phyloP scores from a whole-genome alignment of 2,329 filamentous ascomycete species.

The Cladosporium phlei region DNA sequence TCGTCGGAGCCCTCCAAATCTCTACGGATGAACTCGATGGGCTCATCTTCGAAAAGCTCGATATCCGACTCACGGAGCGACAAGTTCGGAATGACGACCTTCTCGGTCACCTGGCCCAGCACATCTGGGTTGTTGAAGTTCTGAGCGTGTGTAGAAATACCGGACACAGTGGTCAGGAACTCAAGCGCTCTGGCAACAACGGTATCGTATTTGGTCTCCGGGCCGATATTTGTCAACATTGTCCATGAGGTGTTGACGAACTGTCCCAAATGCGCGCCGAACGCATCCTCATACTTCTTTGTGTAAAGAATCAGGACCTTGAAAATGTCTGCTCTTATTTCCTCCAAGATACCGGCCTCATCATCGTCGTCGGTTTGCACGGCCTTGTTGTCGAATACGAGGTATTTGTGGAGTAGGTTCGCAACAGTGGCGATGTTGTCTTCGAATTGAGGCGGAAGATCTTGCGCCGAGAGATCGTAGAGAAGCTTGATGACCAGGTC shows the following conservation, averaged over 20 bases:
- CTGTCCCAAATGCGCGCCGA: conserved; percentile 70
- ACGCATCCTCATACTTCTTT: conserved; percentile 93
- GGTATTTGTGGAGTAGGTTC: conserved; percentile 81
- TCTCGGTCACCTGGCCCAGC: conserved; percentile 83
- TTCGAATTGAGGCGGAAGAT: conserved; percentile 91
- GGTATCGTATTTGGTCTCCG: conserved; percentile 88
- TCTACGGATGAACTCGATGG: conserved; percentile 93
- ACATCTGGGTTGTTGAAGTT: conserved; percentile 80
- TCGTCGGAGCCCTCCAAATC: conserved; percentile 95
- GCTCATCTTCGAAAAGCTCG: conserved; percentile 96
- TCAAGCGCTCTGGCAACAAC: conserved; percentile 91
- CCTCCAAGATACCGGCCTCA: conserved; percentile 79
- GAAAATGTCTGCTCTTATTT: conserved; percentile 88
- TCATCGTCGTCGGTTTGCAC: conserved; percentile 83
- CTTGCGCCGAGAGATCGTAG: conserved; percentile 95
- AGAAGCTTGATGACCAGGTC: conserved; percentile 88
- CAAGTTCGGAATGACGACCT: conserved; percentile 91
- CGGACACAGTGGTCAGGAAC: conserved; percentile 85
- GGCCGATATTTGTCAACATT: conserved; percentile 77
- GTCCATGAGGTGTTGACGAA: conserved; percentile 92
- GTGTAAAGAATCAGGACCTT: conserved; percentile 85
- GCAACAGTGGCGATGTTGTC: conserved; percentile 76
- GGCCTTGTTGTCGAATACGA: conserved; percentile 80
- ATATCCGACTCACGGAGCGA: conserved; percentile 87
- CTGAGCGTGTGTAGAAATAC: conserved; percentile 69